These are phyloP conservation scores for Hanseniaspora hatyaiensis DNA, from an alignment of 805 yeast species.

Conservation along the genomic window DNA sequence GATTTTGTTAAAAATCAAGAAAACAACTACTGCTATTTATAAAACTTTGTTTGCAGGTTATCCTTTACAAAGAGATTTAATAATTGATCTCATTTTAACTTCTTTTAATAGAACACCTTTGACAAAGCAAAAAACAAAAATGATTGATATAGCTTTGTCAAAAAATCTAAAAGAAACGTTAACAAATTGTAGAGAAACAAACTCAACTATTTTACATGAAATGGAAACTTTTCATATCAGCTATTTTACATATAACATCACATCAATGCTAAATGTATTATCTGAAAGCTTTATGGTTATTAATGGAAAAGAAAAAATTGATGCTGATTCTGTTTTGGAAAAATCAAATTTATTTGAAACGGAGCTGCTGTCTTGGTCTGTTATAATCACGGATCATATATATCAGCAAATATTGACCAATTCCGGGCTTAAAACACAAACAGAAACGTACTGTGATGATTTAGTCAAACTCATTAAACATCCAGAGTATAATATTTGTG, in stretches of 20 bases:
- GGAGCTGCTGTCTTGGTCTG: slow-evolving; percentile 16
- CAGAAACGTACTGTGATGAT: slow-evolving; percentile 3
- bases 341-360: slow-evolving; percentile 14
- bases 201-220: too few relatives aligned
- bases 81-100: slow-evolving; percentile 48
- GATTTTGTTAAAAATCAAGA: too few relatives aligned
- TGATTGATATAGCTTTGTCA: slow-evolving; percentile 19
- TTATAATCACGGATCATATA: slow-evolving; percentile 24
- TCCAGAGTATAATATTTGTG: slow-evolving; percentile 1
- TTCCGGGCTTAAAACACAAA: slow-evolving; percentile 16
- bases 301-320: slow-evolving; percentile 2
- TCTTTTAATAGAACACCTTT: slow-evolving; percentile 41
- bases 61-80: slow-evolving; percentile 45
- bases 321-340: slow-evolving; percentile 4
- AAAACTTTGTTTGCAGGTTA: slow-evolving; percentile 33
- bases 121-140: slow-evolving; percentile 29
- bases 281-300: neutral
- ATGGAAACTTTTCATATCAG: too few relatives aligned
- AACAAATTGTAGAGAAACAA: too few relatives aligned
- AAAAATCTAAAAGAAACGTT: too few relatives aligned
- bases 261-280: slow-evolving; percentile 22
- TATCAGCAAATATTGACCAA: slow-evolving; percentile 16
- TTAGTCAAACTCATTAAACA: neutral
- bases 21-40: slow-evolving; percentile 23
- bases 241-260: slow-evolving; percentile 25